These are phyloP conservation scores for Hansenula sp. DNA, from an alignment of 1,139 yeast genomes.

Conservation along the genomic window DNA sequence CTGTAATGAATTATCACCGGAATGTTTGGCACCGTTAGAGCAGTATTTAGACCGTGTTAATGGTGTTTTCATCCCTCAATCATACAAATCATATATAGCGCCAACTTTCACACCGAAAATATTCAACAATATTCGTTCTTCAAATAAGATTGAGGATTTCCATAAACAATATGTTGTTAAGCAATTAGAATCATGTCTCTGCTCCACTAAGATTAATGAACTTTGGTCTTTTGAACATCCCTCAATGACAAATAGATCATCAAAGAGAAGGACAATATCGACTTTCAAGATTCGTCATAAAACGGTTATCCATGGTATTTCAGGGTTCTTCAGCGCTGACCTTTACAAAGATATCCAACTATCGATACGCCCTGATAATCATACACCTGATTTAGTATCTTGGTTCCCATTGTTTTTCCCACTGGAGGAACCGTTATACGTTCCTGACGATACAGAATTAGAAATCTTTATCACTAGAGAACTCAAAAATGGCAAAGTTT, in stretches of 20 bases:
- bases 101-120: conserved; percentile 62
- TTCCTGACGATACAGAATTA: conserved; percentile 51
- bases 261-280: conserved; percentile 28
- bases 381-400: conserved; percentile 54
- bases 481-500: conserved; percentile 38
- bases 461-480: conserved; percentile 42
- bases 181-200: conserved; percentile 45
- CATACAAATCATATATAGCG: conserved; percentile 55
- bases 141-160: conserved; percentile 17
- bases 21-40: conserved; percentile 47
- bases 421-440: conserved; percentile 42
- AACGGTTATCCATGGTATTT: conserved; percentile 64
- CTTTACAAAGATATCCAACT: conserved; percentile 57
- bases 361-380: conserved; percentile 48
- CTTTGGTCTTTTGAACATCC: conserved; percentile 59
- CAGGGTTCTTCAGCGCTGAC: conserved; percentile 70
- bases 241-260: conserved; percentile 9
- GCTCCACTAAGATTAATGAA: conserved; percentile 36
- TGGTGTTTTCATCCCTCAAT: conserved; percentile 56
- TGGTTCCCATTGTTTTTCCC: conserved; percentile 84
- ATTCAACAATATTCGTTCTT: conserved; percentile 27
- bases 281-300: conserved; percentile 35
- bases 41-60: conserved; percentile 18
- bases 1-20: conserved; percentile 87
- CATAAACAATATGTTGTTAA: conserved; percentile 61